Percentiles rank a stretch among this genome's conserved stretches.
phyloP scores from a whole-genome alignment of 2,329 filamentous ascomycete species.

The Beauveria brongniartii region DNA sequence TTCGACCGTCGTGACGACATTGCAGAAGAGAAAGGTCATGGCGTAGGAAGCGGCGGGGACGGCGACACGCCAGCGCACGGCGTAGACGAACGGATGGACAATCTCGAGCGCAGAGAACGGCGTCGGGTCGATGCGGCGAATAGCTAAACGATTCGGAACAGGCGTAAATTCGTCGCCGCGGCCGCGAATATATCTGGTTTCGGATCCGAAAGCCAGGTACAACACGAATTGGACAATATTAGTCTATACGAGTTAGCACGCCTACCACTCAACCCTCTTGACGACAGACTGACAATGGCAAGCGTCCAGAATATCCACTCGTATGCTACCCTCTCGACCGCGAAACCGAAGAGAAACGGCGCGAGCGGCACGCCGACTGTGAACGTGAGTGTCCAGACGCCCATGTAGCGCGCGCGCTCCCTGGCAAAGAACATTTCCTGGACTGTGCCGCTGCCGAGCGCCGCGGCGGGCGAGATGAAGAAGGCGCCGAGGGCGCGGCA shows the following conservation, averaged over 20 bases:
- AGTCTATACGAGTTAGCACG: background rate
- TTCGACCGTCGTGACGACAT: conserved; percentile 3
- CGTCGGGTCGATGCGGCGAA: conserved; percentile 1
- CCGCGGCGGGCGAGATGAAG: conserved; percentile 4
- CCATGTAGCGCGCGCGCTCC: conserved; percentile 2
- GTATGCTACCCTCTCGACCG: background rate
- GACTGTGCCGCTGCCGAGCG: conserved; percentile 2
- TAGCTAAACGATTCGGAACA: background rate
- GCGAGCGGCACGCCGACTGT: background rate
- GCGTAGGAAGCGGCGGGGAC: background rate
- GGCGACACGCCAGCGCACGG: background rate
- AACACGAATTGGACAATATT: background rate
- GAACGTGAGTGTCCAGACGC: conserved; percentile 7
- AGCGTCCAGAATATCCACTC: conserved; percentile 6
- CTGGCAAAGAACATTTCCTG: conserved; percentile 4
- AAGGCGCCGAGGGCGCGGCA: conserved; percentile 1
- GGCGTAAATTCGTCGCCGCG: background rate
- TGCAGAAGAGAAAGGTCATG: conserved; percentile 4
- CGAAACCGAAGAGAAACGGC: conserved; percentile 2
- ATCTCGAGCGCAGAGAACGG: conserved; percentile 1
- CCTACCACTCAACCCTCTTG: background rate
- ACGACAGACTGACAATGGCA: background rate
- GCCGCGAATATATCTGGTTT: background rate
- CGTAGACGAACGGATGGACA: background rate
- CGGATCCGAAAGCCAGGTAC: background rate